Conservation (phyloP, 106 monocot species). For the Vanilla planifolia region DNA sequence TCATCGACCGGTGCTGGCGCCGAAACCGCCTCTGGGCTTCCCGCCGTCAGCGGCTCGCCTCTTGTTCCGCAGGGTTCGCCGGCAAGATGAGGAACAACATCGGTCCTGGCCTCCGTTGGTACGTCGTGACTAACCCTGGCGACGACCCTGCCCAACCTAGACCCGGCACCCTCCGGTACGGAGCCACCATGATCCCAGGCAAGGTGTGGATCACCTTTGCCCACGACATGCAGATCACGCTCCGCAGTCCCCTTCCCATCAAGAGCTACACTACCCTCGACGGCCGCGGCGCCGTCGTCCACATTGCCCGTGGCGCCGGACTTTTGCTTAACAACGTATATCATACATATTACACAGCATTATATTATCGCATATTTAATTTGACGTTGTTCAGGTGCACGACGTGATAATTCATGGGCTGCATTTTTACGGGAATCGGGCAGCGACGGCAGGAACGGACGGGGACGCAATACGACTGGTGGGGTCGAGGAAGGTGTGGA, state of each 20-base stretch:
- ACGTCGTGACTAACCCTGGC: slow-evolving; percentile 53
- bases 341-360: too few relatives aligned
- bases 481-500: slow-evolving; percentile 45
- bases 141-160: slow-evolving; percentile 52
- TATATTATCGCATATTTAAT: too few relatives aligned
- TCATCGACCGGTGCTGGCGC: slow-evolving; percentile 52
- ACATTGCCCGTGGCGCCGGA: slow-evolving; percentile 67
- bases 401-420: slow-evolving; percentile 77
- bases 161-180: slow-evolving; percentile 60
- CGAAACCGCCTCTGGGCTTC: slow-evolving; percentile 32
- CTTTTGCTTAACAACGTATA: slow-evolving; percentile 30
- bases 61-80: slow-evolving; percentile 67
- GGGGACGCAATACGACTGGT: slow-evolving; percentile 68
- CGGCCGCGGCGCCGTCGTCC: slow-evolving; percentile 64
- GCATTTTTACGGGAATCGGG: slow-evolving; percentile 31
- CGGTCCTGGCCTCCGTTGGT: slow-evolving; percentile 29
- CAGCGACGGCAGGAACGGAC: slow-evolving; percentile 27
- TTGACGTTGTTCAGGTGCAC: slow-evolving; percentile 30
- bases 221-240: slow-evolving; percentile 54
- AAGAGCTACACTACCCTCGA: slow-evolving; percentile 67
- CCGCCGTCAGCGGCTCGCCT: slow-evolving; percentile 45
- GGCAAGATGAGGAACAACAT: slow-evolving; percentile 68
- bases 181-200: slow-evolving; percentile 29
- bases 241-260: slow-evolving; percentile 35
- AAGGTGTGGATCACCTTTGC: slow-evolving; percentile 79